Conservation (phyloP, 2,329 filamentous ascomycete species). For the Clarireedia hainanense region DNA sequence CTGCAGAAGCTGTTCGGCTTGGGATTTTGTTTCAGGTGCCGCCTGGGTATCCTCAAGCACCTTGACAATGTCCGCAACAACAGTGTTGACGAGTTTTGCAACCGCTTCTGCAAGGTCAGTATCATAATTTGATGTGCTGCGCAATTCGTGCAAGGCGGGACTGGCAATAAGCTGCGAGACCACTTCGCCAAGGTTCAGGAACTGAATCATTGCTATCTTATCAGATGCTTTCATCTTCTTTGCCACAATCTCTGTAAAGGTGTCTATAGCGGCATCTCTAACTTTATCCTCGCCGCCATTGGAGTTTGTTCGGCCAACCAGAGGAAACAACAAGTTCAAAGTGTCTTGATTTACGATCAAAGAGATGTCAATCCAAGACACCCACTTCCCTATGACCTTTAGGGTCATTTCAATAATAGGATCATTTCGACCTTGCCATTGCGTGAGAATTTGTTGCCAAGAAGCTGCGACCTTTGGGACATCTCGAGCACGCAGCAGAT, state of each 20-base stretch:
- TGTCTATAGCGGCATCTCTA: slow-evolving; percentile 84
- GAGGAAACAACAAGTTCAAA: slow-evolving; percentile 74
- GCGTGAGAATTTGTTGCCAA: slow-evolving; percentile 83
- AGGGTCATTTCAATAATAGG: slow-evolving; percentile 78
- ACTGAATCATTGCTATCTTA: slow-evolving; percentile 89
- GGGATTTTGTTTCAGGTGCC: slow-evolving; percentile 56
- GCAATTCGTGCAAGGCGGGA: slow-evolving; percentile 69
- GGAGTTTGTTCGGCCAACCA: slow-evolving; percentile 68
- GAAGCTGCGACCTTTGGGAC: slow-evolving; percentile 80
- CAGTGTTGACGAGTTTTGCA: slow-evolving; percentile 89
- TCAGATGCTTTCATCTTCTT: slow-evolving; percentile 96
- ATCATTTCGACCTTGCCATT: slow-evolving; percentile 61
- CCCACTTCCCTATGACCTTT: slow-evolving; percentile 91
- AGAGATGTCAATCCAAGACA: slow-evolving; percentile 97
- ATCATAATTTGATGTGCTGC: slow-evolving; percentile 81
- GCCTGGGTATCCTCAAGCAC: slow-evolving; percentile 64
- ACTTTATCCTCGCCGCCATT: slow-evolving; percentile 64
- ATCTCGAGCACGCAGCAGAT: slow-evolving; percentile 77
- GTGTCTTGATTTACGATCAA: slow-evolving; percentile 86
- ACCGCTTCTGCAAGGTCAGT: slow-evolving; percentile 92
- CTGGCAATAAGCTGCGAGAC: slow-evolving; percentile 80
- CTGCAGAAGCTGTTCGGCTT: slow-evolving; percentile 74
- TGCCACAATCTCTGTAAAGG: slow-evolving; percentile 88
- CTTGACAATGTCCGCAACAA: slow-evolving; percentile 77
- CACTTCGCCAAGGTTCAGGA: slow-evolving; percentile 80